Evolutionary conservation across 805 yeast genomes (phyloP).

Genomic region (Candida lessepsii): DNA sequence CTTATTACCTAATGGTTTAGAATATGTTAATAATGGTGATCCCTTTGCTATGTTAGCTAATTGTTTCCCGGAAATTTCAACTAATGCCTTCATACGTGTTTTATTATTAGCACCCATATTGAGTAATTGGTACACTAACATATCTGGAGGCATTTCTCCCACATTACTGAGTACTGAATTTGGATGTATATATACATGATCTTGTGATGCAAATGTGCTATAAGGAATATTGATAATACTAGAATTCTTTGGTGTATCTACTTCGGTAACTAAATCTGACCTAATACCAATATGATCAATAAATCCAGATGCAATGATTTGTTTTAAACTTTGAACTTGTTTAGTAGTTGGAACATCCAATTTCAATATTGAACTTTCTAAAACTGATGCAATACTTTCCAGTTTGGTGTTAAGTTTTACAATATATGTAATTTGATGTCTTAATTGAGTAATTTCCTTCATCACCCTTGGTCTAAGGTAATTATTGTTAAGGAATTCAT

Average conservation of each 20-base stretch:
- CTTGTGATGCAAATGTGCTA: conserved; percentile 44
- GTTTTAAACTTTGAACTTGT: conserved; percentile 80
- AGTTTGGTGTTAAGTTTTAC: conserved; percentile 63
- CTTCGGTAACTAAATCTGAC: conserved; percentile 68
- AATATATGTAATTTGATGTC: conserved; percentile 75
- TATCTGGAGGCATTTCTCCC: conserved; percentile 78
- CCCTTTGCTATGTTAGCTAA: conserved; percentile 73
- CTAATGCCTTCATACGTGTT: conserved; percentile 71
- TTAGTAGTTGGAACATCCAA: conserved; percentile 64
- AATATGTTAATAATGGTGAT: conserved; percentile 73
- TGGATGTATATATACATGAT: conserved; percentile 76
- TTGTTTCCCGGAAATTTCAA: conserved; percentile 72
- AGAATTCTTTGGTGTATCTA: conserved; percentile 56
- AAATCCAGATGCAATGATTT: conserved; percentile 90
- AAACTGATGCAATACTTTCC: conserved; percentile 53
- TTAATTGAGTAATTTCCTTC: conserved; percentile 80
- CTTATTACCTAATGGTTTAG: conserved; percentile 91
- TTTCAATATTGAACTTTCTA: conserved; percentile 43
- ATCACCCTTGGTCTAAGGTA: conserved; percentile 76
- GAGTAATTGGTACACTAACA: conserved; percentile 68
- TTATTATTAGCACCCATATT: conserved; percentile 52
- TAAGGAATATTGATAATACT: conserved; percentile 64
- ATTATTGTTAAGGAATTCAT: conserved; percentile 52
- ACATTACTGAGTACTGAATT: conserved; percentile 56
- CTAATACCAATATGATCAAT: conserved; percentile 87